Conservation (phyloP, 768 basidiomycete species). For the Dioszegia aurantiaca region DNA sequence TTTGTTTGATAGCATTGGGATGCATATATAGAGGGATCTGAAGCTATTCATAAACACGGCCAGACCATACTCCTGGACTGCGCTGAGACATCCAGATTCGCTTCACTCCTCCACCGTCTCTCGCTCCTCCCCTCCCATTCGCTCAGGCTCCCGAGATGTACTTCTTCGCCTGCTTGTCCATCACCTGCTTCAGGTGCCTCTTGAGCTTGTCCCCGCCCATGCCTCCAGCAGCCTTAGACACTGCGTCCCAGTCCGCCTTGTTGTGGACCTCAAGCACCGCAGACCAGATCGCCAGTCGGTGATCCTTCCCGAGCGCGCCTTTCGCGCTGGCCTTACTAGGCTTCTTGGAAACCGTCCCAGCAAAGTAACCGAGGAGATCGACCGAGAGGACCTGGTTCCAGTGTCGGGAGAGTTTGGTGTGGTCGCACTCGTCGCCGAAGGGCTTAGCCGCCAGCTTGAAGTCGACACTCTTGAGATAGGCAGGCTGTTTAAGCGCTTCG, state of each 20-base stretch:
- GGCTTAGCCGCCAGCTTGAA: constrained; percentile 3
- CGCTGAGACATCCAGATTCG: neutral
- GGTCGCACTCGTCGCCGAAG: neutral
- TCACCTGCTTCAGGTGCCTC: constrained; percentile 39
- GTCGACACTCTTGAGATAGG: constrained; percentile 15
- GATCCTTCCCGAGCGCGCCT: constrained; percentile 15
- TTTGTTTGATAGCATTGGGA: too few species aligned
- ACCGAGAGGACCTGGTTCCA: constrained; percentile 36
- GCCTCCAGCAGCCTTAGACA: constrained; percentile 8
- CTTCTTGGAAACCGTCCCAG: neutral
- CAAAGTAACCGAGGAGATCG: constrained; percentile 22
- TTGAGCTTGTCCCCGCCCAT: constrained; percentile 28
- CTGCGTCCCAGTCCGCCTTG: constrained; percentile 28
- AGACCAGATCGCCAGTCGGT: constrained; percentile 29
- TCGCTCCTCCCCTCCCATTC: neutral
- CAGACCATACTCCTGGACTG: too few species aligned
- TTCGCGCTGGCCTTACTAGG: constrained; percentile 18
- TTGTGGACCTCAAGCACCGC: constrained; percentile 26
- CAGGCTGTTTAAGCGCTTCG: constrained; percentile 13
- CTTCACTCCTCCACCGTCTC: neutral
- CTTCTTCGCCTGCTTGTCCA: constrained; percentile 35
- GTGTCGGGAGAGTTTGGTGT: constrained; percentile 31
- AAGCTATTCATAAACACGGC: too few species aligned
- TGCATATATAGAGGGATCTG: too few species aligned
- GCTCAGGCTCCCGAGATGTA: constrained; percentile 14